Conservation (phyloP, 352 stramenopile genomes). For the Globisporangium takayamanum region DNA sequence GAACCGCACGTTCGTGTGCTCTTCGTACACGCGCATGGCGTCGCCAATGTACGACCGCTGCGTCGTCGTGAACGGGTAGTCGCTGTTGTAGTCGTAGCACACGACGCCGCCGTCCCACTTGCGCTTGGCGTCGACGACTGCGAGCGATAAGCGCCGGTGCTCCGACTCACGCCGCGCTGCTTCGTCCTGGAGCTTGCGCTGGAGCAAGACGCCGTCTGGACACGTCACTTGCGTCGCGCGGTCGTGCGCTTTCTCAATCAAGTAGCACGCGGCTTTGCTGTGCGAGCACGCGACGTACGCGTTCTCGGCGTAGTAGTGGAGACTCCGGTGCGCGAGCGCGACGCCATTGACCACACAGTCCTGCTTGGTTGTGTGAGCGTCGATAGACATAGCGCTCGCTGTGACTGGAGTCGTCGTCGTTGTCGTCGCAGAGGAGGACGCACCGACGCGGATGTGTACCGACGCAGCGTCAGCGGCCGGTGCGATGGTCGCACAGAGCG, state of each 20-base stretch:
- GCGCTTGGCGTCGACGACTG: constrained; percentile 53
- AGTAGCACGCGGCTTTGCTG: constrained; percentile 52
- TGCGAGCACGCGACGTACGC: constrained; percentile 68
- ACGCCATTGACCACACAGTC: constrained; percentile 56
- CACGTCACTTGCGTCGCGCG: constrained; percentile 58
- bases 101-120: constrained; percentile 65
- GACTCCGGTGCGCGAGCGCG: constrained; percentile 44
- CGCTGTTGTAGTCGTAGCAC: constrained; percentile 61
- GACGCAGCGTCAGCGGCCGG: constrained; percentile 6
- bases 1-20: constrained; percentile 71
- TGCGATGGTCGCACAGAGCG: constrained; percentile 2
- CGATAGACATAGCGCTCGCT: neutral
- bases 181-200: constrained; percentile 19
- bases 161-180: constrained; percentile 17
- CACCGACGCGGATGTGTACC: constrained; percentile 26
- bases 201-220: constrained; percentile 29
- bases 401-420: neutral
- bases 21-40: constrained; percentile 60
- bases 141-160: constrained; percentile 49
- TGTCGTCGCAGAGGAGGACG: neutral
- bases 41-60: constrained; percentile 57
- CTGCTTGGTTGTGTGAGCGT: constrained; percentile 10
- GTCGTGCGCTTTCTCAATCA: constrained; percentile 53
- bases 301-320: constrained; percentile 70
- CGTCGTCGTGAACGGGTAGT: constrained; percentile 55